Base-by-base conservation (phyloP, 768 basidiomycete species). In the Suillus hirtellus region DNA sequence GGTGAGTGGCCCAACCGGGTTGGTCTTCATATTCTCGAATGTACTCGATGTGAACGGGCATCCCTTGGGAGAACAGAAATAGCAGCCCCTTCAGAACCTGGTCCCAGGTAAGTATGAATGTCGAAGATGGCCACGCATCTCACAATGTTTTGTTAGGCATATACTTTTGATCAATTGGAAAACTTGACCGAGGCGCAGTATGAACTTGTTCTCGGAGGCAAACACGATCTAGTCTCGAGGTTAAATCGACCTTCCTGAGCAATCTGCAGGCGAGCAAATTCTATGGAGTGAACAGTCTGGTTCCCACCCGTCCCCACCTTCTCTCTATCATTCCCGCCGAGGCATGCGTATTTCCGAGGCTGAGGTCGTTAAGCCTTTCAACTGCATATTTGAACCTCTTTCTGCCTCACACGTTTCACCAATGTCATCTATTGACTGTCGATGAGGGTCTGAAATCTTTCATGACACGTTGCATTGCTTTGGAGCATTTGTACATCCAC, bases 51-150 rank as follows among this genome's bases (percentile, higher is more conserved):
- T 52, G 44, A 31, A 55, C 63, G 47, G 66, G 50, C 46, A 11
- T 37, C 19, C 44, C 40, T 35, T 21, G 4, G 55, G 55, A 40
- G 8, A 56, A 65, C 49, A 82, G 84, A 6, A 85, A 84, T 64
- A 86, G 85, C 69, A 87, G 88, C 67, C 88, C 89, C 0, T 91
- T 88, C 84, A 91, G 91, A 73, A 86, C 86, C 8, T 93, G 91
- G 91, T 86, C 89, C 70, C 83, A 85, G 75, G 88, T 89, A 62
- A 69, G 64, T 63, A 60, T 66, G 34, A 42, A 60, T 37, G 34
- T 37, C 14, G 27, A 44, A 8, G 37, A 40, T 8, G 38, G 43
- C 35, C 38, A 50, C 11, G 67, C 60, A 63, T 67, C 69, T 73
- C 50, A 63, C 69, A 54, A 72, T 71, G 3, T 63, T 38, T 43